phyloP scores from a whole-genome alignment of 768 basidiomycete species.

The Trametes cingulata region DNA sequence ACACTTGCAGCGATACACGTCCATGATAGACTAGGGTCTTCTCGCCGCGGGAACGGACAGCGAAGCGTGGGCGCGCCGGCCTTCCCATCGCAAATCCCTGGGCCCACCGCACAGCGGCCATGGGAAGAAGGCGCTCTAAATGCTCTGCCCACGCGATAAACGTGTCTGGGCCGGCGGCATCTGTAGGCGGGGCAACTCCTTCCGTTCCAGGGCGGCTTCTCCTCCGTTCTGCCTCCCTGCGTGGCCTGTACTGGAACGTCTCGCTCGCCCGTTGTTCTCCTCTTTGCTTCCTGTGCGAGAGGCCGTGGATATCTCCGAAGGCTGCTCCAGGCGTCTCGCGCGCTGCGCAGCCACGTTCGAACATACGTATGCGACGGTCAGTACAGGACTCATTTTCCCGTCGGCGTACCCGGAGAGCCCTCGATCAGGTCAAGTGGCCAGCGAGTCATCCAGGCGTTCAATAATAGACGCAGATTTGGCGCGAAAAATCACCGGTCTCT shows the following conservation, averaged over 20 bases:
- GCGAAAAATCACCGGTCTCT: too few species aligned
- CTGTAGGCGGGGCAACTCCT: not conserved
- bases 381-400: too few species aligned
- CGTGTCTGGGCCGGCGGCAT: conserved; percentile 16
- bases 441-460: too few species aligned
- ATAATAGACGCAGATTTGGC: too few species aligned
- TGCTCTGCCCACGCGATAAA: conserved; percentile 1
- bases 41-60: not conserved
- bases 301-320: not conserved
- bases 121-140: conserved; percentile 4
- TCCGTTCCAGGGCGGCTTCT: conserved; percentile 9
- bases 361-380: too few species aligned
- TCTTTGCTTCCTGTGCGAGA: not conserved
- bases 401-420: too few species aligned
- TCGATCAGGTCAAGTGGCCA: too few species aligned
- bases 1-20: not conserved
- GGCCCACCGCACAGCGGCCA: not conserved
- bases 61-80: not conserved
- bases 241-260: too few species aligned
- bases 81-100: conserved; percentile 5
- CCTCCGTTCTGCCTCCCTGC: conserved; percentile 1
- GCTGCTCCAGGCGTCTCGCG: too few species aligned
- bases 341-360: too few species aligned
- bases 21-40: conserved; percentile 7
- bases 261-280: not conserved